These are phyloP conservation scores for Trapa bicornis DNA, from an alignment of 345 rosid genomes.

Conservation along the genomic window DNA sequence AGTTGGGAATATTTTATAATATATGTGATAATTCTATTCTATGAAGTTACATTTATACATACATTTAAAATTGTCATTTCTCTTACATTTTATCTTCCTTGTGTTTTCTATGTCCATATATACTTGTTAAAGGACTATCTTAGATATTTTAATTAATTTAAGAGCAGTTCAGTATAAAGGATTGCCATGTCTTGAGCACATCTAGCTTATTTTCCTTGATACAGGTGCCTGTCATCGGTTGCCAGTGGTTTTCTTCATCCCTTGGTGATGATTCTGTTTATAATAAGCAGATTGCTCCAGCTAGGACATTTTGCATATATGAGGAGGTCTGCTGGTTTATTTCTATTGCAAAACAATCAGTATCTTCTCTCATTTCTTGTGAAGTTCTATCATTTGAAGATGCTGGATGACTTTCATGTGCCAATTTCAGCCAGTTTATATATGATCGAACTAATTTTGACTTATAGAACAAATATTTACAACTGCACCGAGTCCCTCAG, in stretches of 20 bases:
- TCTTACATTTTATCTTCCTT: neutral
- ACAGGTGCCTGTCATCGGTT: slow-evolving; percentile 58
- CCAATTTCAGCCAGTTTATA: neutral
- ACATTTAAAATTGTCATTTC: neutral
- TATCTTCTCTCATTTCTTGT: neutral
- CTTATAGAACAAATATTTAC: neutral
- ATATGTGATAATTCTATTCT: neutral
- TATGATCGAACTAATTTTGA: neutral
- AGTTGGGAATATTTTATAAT: neutral
- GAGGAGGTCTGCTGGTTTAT: slow-evolving; percentile 52
- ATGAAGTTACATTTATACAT: neutral
- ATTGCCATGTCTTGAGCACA: neutral
- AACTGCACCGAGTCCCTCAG: neutral
- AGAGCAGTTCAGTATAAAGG: neutral
- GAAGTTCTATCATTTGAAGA: neutral
- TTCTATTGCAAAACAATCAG: neutral
- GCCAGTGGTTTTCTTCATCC: slow-evolving; percentile 70
- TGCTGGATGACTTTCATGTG: neutral
- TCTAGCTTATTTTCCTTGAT: neutral
- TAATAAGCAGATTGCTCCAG: slow-evolving; percentile 42
- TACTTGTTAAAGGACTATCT: neutral
- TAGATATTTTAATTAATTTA: neutral
- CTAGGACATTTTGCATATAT: slow-evolving; percentile 71
- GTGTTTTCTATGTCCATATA: neutral
- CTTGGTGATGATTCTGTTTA: slow-evolving; percentile 31